Base-by-base conservation (phyloP, 192 early-diverging fungal genomes). In the Jimgerdemannia lactiflua region DNA sequence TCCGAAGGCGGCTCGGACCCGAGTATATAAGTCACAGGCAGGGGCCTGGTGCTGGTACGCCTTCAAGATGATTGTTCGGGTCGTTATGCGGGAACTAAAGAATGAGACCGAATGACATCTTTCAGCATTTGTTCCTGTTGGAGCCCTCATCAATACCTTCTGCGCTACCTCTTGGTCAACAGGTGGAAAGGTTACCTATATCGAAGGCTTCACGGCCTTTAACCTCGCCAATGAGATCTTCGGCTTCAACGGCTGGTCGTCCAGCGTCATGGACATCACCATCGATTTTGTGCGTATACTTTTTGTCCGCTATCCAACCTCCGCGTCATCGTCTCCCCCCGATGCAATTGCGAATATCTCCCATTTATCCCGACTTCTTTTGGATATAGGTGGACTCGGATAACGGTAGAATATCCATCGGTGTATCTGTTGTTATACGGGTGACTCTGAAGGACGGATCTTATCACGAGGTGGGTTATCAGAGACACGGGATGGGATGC, bases 191-290 rank as follows among this genome's bases (percentile, higher is more conserved):
- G 9, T 68, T 9, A 68, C 67, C 40, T 68, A 68, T 19, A 41
- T 96, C 49, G 94, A 96, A 77, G 96, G 94, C 7, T 92, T 90
- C 90, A 92, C 89, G 42, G 89, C 88, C 49, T 94, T 95, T 64
- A 91, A 91, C 75, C 79, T 98, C 43, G 98, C 98, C 67, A 96
- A 99, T 76, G 91, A 95, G 41, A 75, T 97, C 4, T 98, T 99
- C 87, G 98, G 96, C 3, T 98, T 98, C 80, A 88, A 97, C 76
- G 96, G 96, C 9, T 99, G 97, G 97, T 87, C 87, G 54, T 88
- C 89, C 39, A 82, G 82, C 39, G 90, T 99, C 73, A 81, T 89
- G n/a, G 86, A 88, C 67, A 86, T 91, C 64, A 84, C 85, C 3
- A 85, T 96, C 3, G 97, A 99, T 82, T 96, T 87, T 89, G 87